These are phyloP conservation scores for Calcarisporium arbuscula DNA, from an alignment of 2,329 filamentous ascomycete genomes.

Conservation along the genomic window DNA sequence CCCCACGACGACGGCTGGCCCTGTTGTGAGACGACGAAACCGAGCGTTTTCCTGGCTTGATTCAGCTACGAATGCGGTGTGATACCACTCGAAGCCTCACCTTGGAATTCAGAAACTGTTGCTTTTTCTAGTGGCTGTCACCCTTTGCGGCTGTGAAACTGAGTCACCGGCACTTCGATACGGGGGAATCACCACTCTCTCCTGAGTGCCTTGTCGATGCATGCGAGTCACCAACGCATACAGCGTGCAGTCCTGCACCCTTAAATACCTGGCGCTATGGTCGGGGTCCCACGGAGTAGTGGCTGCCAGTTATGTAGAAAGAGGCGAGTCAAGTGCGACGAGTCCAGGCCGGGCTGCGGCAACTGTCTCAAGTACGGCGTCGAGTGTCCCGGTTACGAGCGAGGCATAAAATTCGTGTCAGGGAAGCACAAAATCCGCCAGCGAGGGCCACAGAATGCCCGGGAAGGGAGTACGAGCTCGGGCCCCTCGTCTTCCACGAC, in stretches of 20 bases:
- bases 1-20: too few species aligned
- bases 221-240: too few species aligned
- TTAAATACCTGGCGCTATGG: constrained; percentile 20
- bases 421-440: constrained; percentile 32
- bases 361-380: constrained; percentile 33
- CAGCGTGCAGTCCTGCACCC: neutral
- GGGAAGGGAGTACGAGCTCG: constrained; percentile 9
- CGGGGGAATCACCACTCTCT: too few species aligned
- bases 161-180: too few species aligned
- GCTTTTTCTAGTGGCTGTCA: too few species aligned
- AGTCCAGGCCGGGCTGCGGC: constrained; percentile 31
- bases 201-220: too few species aligned
- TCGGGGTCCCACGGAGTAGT: constrained; percentile 30
- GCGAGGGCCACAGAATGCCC: constrained; percentile 13
- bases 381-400: constrained; percentile 33
- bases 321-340: constrained; percentile 39
- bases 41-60: too few species aligned
- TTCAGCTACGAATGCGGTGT: too few species aligned
- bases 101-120: too few species aligned
- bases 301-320: constrained; percentile 33
- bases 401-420: constrained; percentile 31
- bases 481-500: constrained; percentile 15
- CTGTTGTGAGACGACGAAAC: too few species aligned
- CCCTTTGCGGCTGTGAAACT: too few species aligned
- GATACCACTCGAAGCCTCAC: too few species aligned